Base-by-base conservation (phyloP, 2,329 filamentous ascomycete species). In the Helotiales sp. region DNA sequence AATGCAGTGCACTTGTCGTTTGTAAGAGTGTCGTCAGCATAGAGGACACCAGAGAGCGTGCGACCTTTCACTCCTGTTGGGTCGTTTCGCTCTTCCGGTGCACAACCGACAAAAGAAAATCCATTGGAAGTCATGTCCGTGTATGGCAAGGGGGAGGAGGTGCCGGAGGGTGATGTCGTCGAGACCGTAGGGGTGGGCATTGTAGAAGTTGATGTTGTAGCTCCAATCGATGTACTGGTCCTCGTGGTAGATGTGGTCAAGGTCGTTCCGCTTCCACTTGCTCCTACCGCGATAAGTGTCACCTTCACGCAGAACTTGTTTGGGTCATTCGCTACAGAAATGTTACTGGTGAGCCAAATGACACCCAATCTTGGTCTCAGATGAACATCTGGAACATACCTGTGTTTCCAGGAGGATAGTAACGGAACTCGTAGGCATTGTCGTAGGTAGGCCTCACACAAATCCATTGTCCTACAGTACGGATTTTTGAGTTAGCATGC, bases 391-490 rank as follows among this genome's bases (percentile, higher is more conserved):
- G 8, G 45, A 26, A 26, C 45, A 49, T 49, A 49, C 45, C 45
- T 24, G 45, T 49, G 15, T 64, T 67, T 82, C 81, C 74, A 0
- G 77, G 77, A 17, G 80, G 80, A 20, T 79, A 81, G 72, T 79
- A 83, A 32, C 81, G 78, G 70, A 82, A 82, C 64, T 83, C 81
- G 43, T 80, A 77, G 34, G 73, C 77, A 6, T 79, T 79, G 3
- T 78, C 79, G 3, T 52, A 45, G 3, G 34, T 50, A 0, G 79
- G 67, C 43, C 80, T 75, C 5, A 82, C 78, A 59, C 81, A 80
- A 32, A 83, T 75, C 55, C 79, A 73, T 11, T 80, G 81, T 13
- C 80, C 80, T 30, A n/a, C n/a, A n/a, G n/a, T n/a, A n/a, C n/a
- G n/a, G n/a, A n/a, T n/a, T n/a, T n/a, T n/a, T n/a, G n/a, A n/a